Evolutionary conservation across 2,329 filamentous ascomycete genomes (phyloP).

Genomic region (Xylariaceae sp.): DNA sequence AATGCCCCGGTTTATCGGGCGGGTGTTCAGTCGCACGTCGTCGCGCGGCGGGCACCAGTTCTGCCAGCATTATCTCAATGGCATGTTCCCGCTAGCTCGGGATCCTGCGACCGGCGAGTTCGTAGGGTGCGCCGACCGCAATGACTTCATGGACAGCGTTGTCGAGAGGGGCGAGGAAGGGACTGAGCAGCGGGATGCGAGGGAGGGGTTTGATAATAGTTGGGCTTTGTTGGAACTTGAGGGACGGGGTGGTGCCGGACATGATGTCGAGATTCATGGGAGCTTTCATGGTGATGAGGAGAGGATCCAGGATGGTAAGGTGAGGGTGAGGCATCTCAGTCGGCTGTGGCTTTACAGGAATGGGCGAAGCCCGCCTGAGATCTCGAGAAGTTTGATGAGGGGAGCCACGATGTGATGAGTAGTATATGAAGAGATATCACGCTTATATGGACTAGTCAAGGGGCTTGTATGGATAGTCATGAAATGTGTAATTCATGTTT

Average conservation of each 20-base stretch:
- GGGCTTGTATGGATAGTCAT: too few species aligned
- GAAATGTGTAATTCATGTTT: too few species aligned
- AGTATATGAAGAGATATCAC: too few species aligned
- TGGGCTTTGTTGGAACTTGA: constrained; percentile 38
- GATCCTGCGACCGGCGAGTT: constrained; percentile 41
- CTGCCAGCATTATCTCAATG: constrained; percentile 58
- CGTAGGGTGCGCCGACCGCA: constrained; percentile 43
- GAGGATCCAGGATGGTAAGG: constrained; percentile 31
- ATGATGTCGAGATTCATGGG: constrained; percentile 36
- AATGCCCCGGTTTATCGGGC: constrained; percentile 58
- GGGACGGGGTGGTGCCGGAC: constrained; percentile 15
- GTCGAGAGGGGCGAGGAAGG: constrained; percentile 44
- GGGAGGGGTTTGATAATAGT: constrained; percentile 46
- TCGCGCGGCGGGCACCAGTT: constrained; percentile 54
- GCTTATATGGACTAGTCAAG: too few species aligned
- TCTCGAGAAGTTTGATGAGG: constrained; percentile 32
- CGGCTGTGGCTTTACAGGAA: constrained; percentile 62
- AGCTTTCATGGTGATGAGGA: constrained; percentile 24
- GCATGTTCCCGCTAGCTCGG: constrained; percentile 53
- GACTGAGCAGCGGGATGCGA: constrained; percentile 40
- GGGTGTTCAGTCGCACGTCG: constrained; percentile 54
- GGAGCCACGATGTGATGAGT: too few species aligned
- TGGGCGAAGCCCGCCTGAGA: constrained; percentile 48
- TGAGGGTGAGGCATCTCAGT: constrained; percentile 58
- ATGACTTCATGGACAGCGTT: constrained; percentile 59